Evolutionary conservation across 441 rosid genomes (phyloP), one percentile per base, ranked within the genome.

Genomic region (Breynia disticha): DNA sequence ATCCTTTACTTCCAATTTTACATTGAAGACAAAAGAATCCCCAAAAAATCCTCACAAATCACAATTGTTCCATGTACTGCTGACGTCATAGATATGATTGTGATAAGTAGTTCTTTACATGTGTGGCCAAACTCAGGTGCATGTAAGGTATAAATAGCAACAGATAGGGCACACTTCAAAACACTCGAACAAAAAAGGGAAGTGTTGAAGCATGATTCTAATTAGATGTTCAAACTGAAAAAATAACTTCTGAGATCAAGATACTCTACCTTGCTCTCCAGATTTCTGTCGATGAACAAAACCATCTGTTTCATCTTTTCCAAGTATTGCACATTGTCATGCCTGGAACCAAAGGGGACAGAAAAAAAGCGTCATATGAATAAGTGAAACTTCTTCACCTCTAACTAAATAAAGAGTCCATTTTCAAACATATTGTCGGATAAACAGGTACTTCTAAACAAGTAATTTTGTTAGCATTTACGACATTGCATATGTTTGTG

Each of bases 251-350:
- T 18, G 50, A 51, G 45, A 47, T 19, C 28, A 48, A 38, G 19
- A 66, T 62, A 59, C 21, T 39, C 42, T 76, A 94, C 99, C 96
- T 91, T 86, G 20, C 76, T 81, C 60, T 79, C 96, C 74, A 94
- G 67, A 20, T 74, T 85, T 72, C 80, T 83, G 65, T 85, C 95
- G 46, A 90, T 72, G 66, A 87, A 94, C 65, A 90, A 57, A 54
- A 69, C 87, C 79, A 94, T 75, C 61, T 94, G 99, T 74, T 85
- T 94, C 86, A 94, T 64, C 63, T 87, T 90, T 64, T 94, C 97
- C 74, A 94, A 70, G 64, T 59, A 75, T 63, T 94, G 86, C 74
- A 83, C 77, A 71, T 83, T 78, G 68, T 94, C 95, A 67, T 94
- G 99, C 89, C 99, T 89, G 90, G 58, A 60, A 77, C 64, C 32